Conservation (phyloP, 2,329 filamentous ascomycete species). For the Calonectria ilicicola region DNA sequence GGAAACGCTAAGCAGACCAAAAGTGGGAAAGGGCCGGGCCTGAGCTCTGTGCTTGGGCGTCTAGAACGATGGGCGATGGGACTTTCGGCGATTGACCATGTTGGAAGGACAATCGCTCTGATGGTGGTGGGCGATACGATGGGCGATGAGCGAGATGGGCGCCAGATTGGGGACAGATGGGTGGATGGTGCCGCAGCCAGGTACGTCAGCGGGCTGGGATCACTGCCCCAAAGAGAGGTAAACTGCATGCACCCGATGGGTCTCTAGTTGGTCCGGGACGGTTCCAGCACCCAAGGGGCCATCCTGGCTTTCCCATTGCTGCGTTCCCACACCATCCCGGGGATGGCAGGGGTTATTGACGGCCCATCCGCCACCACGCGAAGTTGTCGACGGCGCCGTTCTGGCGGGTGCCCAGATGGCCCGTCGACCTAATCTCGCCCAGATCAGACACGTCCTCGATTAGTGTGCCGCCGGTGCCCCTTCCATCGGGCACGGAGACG, state of each 20-base stretch:
- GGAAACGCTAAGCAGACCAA: conserved; percentile 11
- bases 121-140: conserved; percentile 38
- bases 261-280: conserved; percentile 12
- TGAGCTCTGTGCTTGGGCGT: conserved; percentile 8
- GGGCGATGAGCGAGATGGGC: conserved; percentile 39
- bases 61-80: conserved; percentile 25
- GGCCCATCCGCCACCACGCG: conserved; percentile 41
- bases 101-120: conserved; percentile 18
- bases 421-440: conserved; percentile 43
- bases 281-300: conserved; percentile 14
- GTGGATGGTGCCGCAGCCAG: conserved; percentile 40
- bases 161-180: conserved; percentile 39
- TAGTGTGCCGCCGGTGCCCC: conserved; percentile 37
- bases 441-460: conserved; percentile 44
- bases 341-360: conserved; percentile 33
- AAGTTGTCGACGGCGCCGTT: conserved; percentile 39
- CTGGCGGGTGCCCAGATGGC: conserved; percentile 42
- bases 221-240: conserved; percentile 23
- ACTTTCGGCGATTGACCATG: conserved; percentile 12
- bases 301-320: conserved; percentile 14
- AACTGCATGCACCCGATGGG: conserved; percentile 20
- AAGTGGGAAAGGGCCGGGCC: conserved; percentile 8
- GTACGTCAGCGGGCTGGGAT: conserved; percentile 42
- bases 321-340: conserved; percentile 26
- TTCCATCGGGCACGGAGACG: conserved; percentile 25